Base-by-base conservation (phyloP, 805 yeast genomes). In the Ogataea nakhonphanomensis region DNA sequence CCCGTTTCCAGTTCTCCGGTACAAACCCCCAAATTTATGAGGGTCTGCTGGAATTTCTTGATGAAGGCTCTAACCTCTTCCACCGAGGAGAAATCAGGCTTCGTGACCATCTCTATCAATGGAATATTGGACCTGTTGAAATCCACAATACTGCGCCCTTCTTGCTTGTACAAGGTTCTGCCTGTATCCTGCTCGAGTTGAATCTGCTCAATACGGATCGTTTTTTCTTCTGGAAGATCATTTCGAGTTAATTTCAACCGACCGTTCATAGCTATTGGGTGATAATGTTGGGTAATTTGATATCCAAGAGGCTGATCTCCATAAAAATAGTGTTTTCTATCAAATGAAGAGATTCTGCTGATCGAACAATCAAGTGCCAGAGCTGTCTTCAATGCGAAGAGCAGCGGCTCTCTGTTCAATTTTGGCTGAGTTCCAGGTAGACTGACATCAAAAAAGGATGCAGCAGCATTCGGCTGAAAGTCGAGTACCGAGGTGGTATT, bases 131-230 rank as follows among this genome's bases (percentile, higher is more conserved):
- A 74, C 55, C 99, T 71, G 58, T 93, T 93, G 42, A 81, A 71
- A 62, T 93, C 98, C 13, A 91, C 73, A 33, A 74, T 63, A 2
- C 69, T 53, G 37, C 58, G 51, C n/a, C 58, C 50, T 7, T 66
- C 64, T 22, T 66, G 61, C 37, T 66, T 66, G 59, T 87, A 82
- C 12, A 73, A 66, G 1, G 91, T 76, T 53, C 87, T 81, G 2
- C 95, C 98, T 0, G 97, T 91, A 57, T 91, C 99, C 62, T 93
- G 99, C 58, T 93, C 99, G 15, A 93, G 64, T 58, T 93, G 99
- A 28, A 93, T 63, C 61, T 91, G 97, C 40, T 74, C 79, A 20
- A 93, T 79, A 2, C 75, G 62, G 7, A 89, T 83, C 5, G 45
- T 54, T 36, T 79, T 73, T 23, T 61, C 65, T 2, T 62, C 61